phyloP scores from a whole-genome alignment of 208 protist species.

The Acanthamoeba triangularis region DNA sequence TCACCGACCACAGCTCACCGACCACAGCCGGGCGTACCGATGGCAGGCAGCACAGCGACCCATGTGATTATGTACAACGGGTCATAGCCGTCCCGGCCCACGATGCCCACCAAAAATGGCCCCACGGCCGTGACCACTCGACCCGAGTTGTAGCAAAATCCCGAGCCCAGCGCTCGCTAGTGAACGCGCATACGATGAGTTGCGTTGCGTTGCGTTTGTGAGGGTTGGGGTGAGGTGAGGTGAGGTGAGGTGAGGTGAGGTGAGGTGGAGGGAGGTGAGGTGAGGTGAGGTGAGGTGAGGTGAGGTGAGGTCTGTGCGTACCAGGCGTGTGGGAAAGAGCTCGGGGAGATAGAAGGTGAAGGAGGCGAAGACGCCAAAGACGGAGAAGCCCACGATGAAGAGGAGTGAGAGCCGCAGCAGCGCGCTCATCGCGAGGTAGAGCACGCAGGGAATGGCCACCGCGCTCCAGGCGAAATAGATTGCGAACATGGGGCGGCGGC shows the following conservation, averaged over 20 bases:
- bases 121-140: constrained; percentile 47
- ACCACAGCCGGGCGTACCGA: not conserved
- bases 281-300: too few species aligned
- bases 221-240: too few species aligned
- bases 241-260: too few species aligned
- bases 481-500: constrained; percentile 10
- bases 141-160: constrained; percentile 72
- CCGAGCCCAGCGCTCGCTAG: constrained; percentile 31
- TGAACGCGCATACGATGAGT: not conserved
- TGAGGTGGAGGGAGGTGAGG: too few species aligned
- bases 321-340: constrained; percentile 56
- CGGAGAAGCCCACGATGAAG: constrained; percentile 41
- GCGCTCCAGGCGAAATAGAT: constrained; percentile 71
- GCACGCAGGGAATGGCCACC: constrained; percentile 45
- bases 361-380: constrained; percentile 65
- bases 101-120: constrained; percentile 39
- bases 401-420: constrained; percentile 37
- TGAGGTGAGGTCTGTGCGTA: not conserved
- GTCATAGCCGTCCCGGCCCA: constrained; percentile 37
- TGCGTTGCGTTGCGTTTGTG: too few species aligned
- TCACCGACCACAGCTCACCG: too few species aligned
- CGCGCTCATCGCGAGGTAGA: not conserved
- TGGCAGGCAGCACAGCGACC: constrained; percentile 48
- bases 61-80: constrained; percentile 67
- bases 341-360: constrained; percentile 74